Evolutionary conservation across 768 basidiomycete genomes (phyloP).

Genomic region (Boletus vinaceobasis): DNA sequence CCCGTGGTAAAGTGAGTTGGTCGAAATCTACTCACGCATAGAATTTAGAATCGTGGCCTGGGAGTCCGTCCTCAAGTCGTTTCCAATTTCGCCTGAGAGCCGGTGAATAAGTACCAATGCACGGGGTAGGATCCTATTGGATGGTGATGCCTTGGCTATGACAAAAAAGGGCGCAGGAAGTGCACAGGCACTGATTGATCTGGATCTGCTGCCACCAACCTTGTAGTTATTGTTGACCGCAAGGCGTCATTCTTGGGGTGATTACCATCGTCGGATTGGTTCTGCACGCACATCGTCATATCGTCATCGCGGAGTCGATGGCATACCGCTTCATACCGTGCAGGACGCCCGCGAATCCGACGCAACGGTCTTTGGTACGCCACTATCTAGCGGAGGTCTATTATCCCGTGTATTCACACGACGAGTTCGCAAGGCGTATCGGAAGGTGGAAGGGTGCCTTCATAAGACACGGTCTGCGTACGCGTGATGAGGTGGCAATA

Average conservation of each 20-base stretch:
- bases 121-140: not conserved
- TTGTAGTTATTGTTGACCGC: slow-evolving; percentile 8
- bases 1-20: slow-evolving; percentile 3
- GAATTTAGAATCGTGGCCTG: slow-evolving; percentile 16
- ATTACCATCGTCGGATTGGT: slow-evolving; percentile 3
- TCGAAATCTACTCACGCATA: slow-evolving; percentile 17
- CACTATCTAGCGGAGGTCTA: slow-evolving; percentile 9
- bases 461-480: slow-evolving; percentile 7
- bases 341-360: slow-evolving; percentile 3
- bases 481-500: slow-evolving; percentile 1
- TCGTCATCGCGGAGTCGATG: slow-evolving; percentile 7
- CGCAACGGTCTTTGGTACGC: slow-evolving; percentile 7
- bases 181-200: slow-evolving; percentile 4
- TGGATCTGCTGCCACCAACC: slow-evolving; percentile 1
- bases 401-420: slow-evolving; percentile 22
- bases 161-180: not conserved
- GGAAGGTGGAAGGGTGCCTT: slow-evolving; percentile 10
- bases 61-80: slow-evolving; percentile 15
- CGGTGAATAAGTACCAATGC: not conserved
- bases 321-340: not conserved
- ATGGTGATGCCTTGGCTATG: slow-evolving; percentile 9
- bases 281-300: not conserved
- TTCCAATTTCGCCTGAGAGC: slow-evolving; percentile 20
- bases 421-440: slow-evolving; percentile 6
- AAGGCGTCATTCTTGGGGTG: slow-evolving; percentile 3